Base-by-base conservation (phyloP, 2,329 filamentous ascomycete genomes). In the Arthrobotrys sphaeroides region DNA sequence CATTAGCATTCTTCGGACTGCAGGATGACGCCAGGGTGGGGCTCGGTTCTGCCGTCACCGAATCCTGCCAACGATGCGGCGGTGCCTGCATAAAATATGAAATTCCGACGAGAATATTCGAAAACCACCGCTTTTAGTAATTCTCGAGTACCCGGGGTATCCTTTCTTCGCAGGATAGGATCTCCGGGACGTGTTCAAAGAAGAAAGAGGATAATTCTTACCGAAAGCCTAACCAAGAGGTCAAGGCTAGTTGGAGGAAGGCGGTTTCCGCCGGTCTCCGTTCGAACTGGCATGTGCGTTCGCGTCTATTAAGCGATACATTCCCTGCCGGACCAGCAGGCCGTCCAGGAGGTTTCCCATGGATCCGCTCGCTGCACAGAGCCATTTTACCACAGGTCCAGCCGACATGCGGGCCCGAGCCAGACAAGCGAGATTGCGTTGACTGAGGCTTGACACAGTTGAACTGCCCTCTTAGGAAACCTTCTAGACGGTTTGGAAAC, bases 361-460 rank as follows among this genome's bases (percentile, higher is more conserved):
- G 72, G 72, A 75, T 69, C 33, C 26, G 40, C 59, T 69, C 64
- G 31, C 72, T 59, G 64, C 45, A 59, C n/a, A 59, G 38, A 12
- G 16, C 72, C 72, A 24, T 65, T 53, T 69, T 69, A 69, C 55
- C 62, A 68, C 70, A 74, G 62, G 70, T 74, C 70, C 62, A 74
- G 45, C 70, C 70, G 70, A 74, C 38, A 43, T 67, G 62, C 64
- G 64, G 72, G 40, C 42, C 45, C 57, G 18, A 55, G 31, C 31
- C 64, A 47, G 53, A 45, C 57, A 75, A 68, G 72, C 72, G 72
- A 75, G 64, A 75, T 75, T 75, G 72, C 72, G 72, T 75, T 69
- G 64, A 69, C 38, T 38, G 64, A 45, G 62, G 64, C 47, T 20
- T 65, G 40, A 61, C 45, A 24, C 67, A 64, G 18, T 65, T 33